Base-by-base conservation (phyloP, 306 rosid species). In the Erythrophleum fordii region DNA sequence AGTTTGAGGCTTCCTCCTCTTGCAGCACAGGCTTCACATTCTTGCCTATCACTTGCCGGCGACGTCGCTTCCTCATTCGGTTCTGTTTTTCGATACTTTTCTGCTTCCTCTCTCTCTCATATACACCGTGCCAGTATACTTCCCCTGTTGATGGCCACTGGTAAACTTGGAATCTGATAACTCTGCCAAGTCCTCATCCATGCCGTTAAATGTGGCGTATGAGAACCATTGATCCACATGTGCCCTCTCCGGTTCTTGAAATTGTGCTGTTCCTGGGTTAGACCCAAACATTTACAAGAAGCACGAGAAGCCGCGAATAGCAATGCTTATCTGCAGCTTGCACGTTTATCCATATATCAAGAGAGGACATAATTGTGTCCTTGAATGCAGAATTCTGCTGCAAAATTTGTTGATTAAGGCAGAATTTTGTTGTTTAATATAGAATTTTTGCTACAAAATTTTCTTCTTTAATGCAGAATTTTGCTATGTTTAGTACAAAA, bases 181-280 rank as follows among this genome's bases (percentile, higher is more conserved):
- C 89, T 93, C 98, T 0, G 98, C 99, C 26, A 92, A 86, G 80
- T 96, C 99, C 74, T 96, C 99, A 46, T 96, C 99, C 99, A 93
- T 90, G 91, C 81, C 87, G 91, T 92, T 96, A 1, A 96, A 86
- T 6, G 84, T 90, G 72, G 52, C 37, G 78, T 81, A 85, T 14
- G 97, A 87, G 91, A 96, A 93, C 98, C 97, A 93, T 72, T 85
- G 77, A 91, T 86, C 97, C 98, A 91, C 93, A 93, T 96, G 70
- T 86, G 76, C 56, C 99, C 97, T 85, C 89, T 86, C 26, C 99
- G 91, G 70, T 62, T 72, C 78, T 86, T 91, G 66, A 95, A 93
- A 81, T 64, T 84, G 79, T 93, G 99, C 22, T 90, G 92, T 80
- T 96, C 99, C 81, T 86, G 91, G 97, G 93, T 93, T 55, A 60